Conservation (phyloP, 768 basidiomycete species). For the Kwoniella bestiolae region DNA sequence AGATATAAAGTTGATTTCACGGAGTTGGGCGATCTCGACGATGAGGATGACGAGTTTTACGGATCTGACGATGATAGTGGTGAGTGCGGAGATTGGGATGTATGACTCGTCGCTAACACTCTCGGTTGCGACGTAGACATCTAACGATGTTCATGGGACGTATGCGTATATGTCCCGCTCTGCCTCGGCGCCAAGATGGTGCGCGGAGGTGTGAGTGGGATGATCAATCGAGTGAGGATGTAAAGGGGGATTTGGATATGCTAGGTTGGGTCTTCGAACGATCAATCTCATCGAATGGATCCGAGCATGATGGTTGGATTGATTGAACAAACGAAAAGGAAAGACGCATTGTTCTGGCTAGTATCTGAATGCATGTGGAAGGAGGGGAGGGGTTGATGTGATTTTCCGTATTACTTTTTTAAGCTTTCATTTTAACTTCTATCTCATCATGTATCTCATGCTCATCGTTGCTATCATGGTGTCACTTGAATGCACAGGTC, state of each 20-base stretch:
- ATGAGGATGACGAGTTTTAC: constrained; percentile 59
- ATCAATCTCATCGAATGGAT: not conserved
- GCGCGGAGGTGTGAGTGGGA: constrained; percentile 11
- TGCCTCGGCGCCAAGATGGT: constrained; percentile 38
- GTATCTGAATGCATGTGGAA: no score
- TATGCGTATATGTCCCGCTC: constrained; percentile 42
- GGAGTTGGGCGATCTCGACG: constrained; percentile 65
- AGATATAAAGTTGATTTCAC: constrained; percentile 98
- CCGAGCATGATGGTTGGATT: not conserved
- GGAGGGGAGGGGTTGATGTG: no score
- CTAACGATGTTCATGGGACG: constrained; percentile 44
- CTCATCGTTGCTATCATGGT: no score
- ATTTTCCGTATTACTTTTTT: no score
- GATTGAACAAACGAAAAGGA: not conserved
- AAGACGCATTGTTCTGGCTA: not conserved
- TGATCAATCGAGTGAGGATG: not conserved
- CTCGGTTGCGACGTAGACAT: constrained; percentile 31
- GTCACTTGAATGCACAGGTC: no score
- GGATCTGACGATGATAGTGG: constrained; percentile 56
- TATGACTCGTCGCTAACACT: no score
- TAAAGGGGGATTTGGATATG: not conserved
- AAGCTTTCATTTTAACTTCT: not conserved
- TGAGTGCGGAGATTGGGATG: no score
- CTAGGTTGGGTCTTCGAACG: not conserved
- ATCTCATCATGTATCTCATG: constrained; percentile 1